Evolutionary conservation across 2,329 filamentous ascomycete species (phyloP).

Genomic region (Arthrobotrys entomopaga): DNA sequence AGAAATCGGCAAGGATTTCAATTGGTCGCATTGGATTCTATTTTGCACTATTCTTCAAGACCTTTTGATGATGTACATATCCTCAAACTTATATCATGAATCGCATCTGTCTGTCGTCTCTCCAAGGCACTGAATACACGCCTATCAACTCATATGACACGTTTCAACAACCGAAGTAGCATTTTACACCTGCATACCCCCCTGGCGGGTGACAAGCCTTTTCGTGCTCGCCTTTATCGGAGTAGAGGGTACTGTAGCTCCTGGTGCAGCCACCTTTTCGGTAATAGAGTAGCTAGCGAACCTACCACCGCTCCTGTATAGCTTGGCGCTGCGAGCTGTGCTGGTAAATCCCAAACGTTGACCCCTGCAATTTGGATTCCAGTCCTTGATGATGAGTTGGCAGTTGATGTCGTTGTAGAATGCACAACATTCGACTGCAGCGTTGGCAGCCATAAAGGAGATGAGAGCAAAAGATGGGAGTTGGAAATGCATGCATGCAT

Average conservation of each 20-base stretch:
- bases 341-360: conserved; percentile 29
- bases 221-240: conserved; percentile 32
- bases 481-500: conserved; percentile 41
- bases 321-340: conserved; percentile 17
- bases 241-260: conserved; percentile 37
- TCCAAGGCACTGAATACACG: no score
- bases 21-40: neutral
- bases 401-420: conserved; percentile 34
- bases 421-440: conserved; percentile 26
- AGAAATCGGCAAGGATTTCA: neutral
- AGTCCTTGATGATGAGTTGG: conserved; percentile 37
- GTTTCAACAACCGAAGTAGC: conserved; percentile 28
- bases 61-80: neutral
- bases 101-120: neutral
- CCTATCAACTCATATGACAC: no score
- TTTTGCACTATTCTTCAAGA: neutral
- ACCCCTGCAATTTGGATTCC: conserved; percentile 30
- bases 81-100: neutral
- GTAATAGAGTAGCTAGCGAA: conserved; percentile 42
- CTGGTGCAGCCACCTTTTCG: conserved; percentile 16
- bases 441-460: conserved; percentile 32
- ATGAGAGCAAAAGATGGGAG: conserved; percentile 22
- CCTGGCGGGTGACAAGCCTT: conserved; percentile 18
- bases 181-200: conserved; percentile 10
- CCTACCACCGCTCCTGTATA: conserved; percentile 36